Percentiles rank a stretch among this genome's conserved stretches.
Evolutionary conservation across 768 basidiomycete genomes (phyloP).

Genomic region (Leccinum aurantiacum): DNA sequence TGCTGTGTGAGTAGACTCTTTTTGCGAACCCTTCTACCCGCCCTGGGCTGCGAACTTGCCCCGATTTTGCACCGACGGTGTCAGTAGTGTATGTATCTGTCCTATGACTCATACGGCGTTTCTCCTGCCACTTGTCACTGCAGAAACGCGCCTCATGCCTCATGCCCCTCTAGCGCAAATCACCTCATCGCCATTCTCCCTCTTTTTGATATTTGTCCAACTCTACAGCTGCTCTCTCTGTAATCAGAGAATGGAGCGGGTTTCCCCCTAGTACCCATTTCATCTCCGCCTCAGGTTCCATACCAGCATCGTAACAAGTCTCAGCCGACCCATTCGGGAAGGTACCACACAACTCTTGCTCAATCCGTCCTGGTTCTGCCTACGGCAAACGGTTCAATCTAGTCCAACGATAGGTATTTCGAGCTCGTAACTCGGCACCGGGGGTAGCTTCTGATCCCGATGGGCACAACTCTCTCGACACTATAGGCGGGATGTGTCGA

Average conservation of each 20-base stretch:
- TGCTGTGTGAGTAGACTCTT: conserved; percentile 1
- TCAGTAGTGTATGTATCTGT: conserved; percentile 6
- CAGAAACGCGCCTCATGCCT: conserved; percentile 13
- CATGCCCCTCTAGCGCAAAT: conserved; percentile 20
- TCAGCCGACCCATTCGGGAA: conserved; percentile 22
- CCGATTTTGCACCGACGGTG: conserved; percentile 16
- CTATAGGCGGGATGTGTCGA: not conserved
- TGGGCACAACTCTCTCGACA: not conserved
- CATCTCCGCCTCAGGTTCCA: conserved; percentile 31
- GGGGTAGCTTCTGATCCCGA: conserved; percentile 15
- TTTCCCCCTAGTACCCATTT: conserved; percentile 17
- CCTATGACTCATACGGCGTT: conserved; percentile 18
- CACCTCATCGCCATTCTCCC: conserved; percentile 18
- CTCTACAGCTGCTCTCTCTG: conserved; percentile 3
- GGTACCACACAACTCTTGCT: conserved; percentile 12
- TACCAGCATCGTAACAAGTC: not conserved
- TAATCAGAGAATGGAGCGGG: conserved; percentile 23
- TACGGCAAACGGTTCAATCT: conserved; percentile 19
- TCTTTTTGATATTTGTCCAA: conserved; percentile 16
- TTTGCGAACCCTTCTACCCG: conserved; percentile 10
- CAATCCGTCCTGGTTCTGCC: conserved; percentile 27
- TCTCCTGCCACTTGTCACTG: conserved; percentile 7
- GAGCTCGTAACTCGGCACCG: conserved; percentile 22
- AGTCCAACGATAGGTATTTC: conserved; percentile 1
- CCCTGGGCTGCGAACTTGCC: conserved; percentile 7